Conservation (phyloP, 2,329 filamentous ascomycete species). For the Phyllachora maydis region DNA sequence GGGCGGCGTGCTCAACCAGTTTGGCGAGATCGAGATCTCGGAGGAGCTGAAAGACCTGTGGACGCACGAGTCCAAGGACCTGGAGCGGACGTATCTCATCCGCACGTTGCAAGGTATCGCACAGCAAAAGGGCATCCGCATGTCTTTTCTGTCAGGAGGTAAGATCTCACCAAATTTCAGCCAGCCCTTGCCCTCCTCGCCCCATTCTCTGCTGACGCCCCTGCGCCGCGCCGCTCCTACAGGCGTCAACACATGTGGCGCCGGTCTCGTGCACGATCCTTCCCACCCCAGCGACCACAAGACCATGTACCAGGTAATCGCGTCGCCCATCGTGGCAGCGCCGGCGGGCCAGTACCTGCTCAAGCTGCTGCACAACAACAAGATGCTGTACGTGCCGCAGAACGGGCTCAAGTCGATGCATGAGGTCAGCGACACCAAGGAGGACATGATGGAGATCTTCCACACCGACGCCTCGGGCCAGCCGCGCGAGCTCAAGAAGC, state of each 20-base stretch:
- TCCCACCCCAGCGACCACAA: slow-evolving; percentile 85
- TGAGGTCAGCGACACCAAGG: slow-evolving; percentile 76
- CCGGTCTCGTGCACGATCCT: slow-evolving; percentile 86
- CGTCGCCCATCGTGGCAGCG: slow-evolving; percentile 77
- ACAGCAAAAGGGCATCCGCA: slow-evolving; percentile 84
- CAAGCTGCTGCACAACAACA: slow-evolving; percentile 89
- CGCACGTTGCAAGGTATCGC: slow-evolving; percentile 88
- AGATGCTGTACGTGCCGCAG: slow-evolving; percentile 70
- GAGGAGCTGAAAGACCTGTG: slow-evolving; percentile 93
- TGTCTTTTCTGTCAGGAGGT: slow-evolving; percentile 91
- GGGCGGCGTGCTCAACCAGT: slow-evolving; percentile 88
- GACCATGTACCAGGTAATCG: slow-evolving; percentile 98
- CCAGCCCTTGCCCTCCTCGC: too few relatives aligned
- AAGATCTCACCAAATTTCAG: slow-evolving; percentile 12
- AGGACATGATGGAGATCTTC: slow-evolving; percentile 99
- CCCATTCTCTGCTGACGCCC: too few relatives aligned
- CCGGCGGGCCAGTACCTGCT: slow-evolving; percentile 72
- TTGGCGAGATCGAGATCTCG: slow-evolving; percentile 84
- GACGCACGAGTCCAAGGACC: slow-evolving; percentile 95
- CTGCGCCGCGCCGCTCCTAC: too few relatives aligned
- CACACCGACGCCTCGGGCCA: slow-evolving; percentile 78
- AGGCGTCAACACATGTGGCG: slow-evolving; percentile 80
- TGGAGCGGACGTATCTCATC: slow-evolving; percentile 91
- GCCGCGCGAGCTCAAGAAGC: slow-evolving; percentile 63
- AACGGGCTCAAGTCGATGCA: slow-evolving; percentile 66